These are phyloP conservation scores for Paecilomyces sp. DNA, from an alignment of 2,329 filamentous ascomycete genomes.

Conservation along the genomic window DNA sequence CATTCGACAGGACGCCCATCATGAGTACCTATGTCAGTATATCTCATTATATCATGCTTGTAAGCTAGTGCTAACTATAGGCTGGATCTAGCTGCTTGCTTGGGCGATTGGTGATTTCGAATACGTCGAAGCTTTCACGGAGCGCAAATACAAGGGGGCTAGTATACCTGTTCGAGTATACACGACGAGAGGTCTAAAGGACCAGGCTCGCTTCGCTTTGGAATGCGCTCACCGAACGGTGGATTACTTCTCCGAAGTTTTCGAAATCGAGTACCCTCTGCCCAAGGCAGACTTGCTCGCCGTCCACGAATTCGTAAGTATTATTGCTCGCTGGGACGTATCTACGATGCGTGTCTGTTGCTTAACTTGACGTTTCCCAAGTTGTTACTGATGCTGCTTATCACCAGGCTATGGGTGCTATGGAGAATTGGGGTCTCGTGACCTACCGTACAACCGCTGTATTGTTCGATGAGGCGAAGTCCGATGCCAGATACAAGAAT, in stretches of 20 bases:
- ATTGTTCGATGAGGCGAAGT: slow-evolving; percentile 89
- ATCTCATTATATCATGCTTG: neutral
- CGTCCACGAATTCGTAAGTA: slow-evolving; percentile 80
- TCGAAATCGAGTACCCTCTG: slow-evolving; percentile 85
- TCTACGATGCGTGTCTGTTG: neutral
- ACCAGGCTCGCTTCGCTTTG: slow-evolving; percentile 82
- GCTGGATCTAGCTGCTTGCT: slow-evolving; percentile 60
- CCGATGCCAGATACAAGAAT: slow-evolving; percentile 85
- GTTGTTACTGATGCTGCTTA: slow-evolving; percentile 33
- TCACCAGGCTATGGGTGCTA: slow-evolving; percentile 55
- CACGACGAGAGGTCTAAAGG: slow-evolving; percentile 87
- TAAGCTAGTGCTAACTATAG: neutral
- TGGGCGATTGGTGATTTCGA: slow-evolving; percentile 98
- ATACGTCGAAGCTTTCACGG: slow-evolving; percentile 85
- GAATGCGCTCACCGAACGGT: slow-evolving; percentile 89
- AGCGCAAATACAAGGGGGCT: slow-evolving; percentile 85
- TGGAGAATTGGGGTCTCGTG: slow-evolving; percentile 96
- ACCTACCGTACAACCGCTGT: slow-evolving; percentile 94
- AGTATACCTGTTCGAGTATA: slow-evolving; percentile 90
- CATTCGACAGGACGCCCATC: slow-evolving; percentile 74
- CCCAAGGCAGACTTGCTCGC: slow-evolving; percentile 87
- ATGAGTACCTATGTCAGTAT: slow-evolving; percentile 73
- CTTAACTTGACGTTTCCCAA: slow-evolving; percentile 1
- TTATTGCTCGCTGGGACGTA: neutral
- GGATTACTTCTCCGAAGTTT: slow-evolving; percentile 93